Conservation (phyloP, 306 rosid genomes). For the Gastrolobium villosum region DNA sequence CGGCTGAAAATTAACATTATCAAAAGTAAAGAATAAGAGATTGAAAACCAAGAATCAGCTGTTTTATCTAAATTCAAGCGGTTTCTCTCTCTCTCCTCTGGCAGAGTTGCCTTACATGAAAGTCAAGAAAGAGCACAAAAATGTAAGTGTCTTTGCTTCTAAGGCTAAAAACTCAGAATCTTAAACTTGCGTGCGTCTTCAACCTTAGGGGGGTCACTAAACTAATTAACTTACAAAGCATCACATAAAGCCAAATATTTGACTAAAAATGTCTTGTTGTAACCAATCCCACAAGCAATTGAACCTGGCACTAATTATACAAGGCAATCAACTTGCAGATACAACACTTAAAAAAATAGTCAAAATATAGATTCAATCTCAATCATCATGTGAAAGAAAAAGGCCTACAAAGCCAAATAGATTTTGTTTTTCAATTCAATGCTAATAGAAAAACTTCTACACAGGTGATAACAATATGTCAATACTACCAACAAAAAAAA, state of each 20-base stretch:
- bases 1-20: not conserved
- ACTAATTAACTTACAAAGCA: slow-evolving; percentile 20
- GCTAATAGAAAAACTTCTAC: not conserved
- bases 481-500: not conserved
- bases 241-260: not conserved
- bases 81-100: not conserved
- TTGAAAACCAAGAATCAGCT: slow-evolving; percentile 34
- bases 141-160: not conserved
- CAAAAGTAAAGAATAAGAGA: not conserved
- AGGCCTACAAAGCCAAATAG: not conserved
- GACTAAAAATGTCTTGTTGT: slow-evolving; percentile 30
- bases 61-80: slow-evolving; percentile 1
- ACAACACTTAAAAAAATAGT: not conserved
- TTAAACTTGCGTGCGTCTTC: slow-evolving; percentile 25
- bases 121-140: slow-evolving; percentile 13
- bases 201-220: not conserved
- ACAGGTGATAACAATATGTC: slow-evolving; percentile 7
- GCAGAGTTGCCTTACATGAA: slow-evolving; percentile 27
- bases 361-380: slow-evolving; percentile 3
- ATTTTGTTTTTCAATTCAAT: not conserved
- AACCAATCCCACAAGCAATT: slow-evolving; percentile 28
- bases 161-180: slow-evolving; percentile 20
- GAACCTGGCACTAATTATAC: slow-evolving; percentile 14
- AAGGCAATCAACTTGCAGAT: slow-evolving; percentile 2
- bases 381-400: not conserved